Conservation (phyloP, 2,329 filamentous ascomycete genomes). For the Stachybotrys chartarum region DNA sequence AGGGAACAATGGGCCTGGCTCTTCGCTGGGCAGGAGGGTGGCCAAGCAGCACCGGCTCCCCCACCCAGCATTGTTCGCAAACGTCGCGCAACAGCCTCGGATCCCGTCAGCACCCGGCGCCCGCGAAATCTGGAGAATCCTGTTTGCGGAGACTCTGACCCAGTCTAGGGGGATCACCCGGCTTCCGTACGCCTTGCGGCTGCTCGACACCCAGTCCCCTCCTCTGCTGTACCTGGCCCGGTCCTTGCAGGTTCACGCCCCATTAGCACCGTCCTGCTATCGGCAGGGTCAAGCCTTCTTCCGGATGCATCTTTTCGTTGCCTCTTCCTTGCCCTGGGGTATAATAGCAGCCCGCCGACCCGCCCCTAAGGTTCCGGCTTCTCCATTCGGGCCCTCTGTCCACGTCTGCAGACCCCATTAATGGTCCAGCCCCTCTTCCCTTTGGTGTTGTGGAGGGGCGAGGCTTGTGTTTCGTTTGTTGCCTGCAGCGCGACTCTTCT, state of each 20-base stretch:
- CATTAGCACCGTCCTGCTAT: neutral
- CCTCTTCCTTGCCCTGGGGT: neutral
- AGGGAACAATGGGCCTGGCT: neutral
- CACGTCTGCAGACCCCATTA: neutral
- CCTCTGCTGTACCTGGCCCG: no score
- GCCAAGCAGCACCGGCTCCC: no score
- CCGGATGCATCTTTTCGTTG: neutral
- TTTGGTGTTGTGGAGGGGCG: neutral
- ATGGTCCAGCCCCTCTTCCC: neutral
- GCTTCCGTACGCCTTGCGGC: no score
- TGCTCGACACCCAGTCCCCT: no score
- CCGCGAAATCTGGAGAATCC: neutral
- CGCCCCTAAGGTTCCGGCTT: neutral
- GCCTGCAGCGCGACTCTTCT: neutral
- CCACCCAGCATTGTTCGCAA: no score
- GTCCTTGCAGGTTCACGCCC: no score
- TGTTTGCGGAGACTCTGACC: neutral
- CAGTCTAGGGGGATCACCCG: neutral
- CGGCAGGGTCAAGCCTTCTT: neutral
- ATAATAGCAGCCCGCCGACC: neutral
- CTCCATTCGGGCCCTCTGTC: neutral
- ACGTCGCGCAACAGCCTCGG: no score
- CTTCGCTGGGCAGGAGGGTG: neutral
- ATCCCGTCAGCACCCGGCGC: no score
- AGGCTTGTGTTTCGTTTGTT: neutral